A percentile compares a stretch with the other conserved stretches of the same genome.
Evolutionary conservation across 73 alveolate genomes (phyloP).

Genomic region (Tetrahymena elliotti): DNA sequence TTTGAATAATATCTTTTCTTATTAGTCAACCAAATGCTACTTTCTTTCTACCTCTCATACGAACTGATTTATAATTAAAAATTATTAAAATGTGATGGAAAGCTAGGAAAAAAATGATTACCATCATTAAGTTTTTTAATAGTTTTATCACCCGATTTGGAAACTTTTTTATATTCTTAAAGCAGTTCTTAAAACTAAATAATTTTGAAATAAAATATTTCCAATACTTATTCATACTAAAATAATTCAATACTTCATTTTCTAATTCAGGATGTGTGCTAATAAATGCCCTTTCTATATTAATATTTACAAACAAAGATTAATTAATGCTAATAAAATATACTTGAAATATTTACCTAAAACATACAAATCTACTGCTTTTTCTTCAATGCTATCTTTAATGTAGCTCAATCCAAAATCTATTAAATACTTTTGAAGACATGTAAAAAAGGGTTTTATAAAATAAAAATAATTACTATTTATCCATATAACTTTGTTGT

Average conservation of each 20-base stretch:
- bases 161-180: background rate
- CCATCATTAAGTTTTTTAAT: background rate
- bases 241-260: background rate
- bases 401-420: background rate
- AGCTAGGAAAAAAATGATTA: background rate
- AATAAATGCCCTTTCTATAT: background rate
- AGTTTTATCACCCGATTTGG: background rate
- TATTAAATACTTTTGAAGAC: background rate
- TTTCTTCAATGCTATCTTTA: background rate
- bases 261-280: background rate
- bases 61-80: background rate
- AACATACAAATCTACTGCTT: background rate
- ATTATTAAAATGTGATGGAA: background rate
- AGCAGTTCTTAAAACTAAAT: background rate
- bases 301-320: background rate
- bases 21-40: background rate
- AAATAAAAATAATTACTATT: background rate
- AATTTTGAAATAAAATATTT: background rate
- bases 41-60: background rate
- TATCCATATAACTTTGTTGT: background rate
- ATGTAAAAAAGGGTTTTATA: background rate
- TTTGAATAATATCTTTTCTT: no score
- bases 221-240: background rate
- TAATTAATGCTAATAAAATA: background rate
- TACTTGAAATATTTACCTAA: background rate